Conservation (phyloP, 106 monocot genomes). For the Dendrobium chrysotoxum region DNA sequence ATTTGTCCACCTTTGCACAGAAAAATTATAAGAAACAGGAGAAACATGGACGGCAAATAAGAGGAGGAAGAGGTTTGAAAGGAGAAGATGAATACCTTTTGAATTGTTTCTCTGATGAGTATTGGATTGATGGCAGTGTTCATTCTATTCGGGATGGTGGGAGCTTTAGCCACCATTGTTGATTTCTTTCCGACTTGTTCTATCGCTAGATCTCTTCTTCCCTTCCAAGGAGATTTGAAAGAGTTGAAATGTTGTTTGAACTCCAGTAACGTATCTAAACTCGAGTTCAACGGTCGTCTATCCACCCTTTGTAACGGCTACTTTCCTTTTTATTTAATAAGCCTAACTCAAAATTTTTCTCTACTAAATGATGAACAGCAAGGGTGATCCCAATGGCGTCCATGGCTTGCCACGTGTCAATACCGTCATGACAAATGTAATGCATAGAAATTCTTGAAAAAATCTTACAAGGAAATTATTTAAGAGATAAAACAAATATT, state of each 20-base stretch:
- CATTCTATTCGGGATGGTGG: conserved; percentile 46
- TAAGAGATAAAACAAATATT: too few species aligned
- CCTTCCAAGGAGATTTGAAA: background rate
- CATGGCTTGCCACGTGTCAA: too few species aligned
- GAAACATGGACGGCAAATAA: background rate
- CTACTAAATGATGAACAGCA: too few species aligned
- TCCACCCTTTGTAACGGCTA: background rate
- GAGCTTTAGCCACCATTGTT: conserved; percentile 76
- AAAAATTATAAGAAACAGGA: background rate
- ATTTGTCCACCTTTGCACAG: conserved; percentile 59
- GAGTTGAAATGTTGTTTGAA: background rate
- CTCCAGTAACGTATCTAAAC: background rate
- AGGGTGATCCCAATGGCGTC: too few species aligned
- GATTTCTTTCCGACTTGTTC: background rate
- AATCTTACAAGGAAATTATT: too few species aligned
- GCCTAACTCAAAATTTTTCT: too few species aligned
- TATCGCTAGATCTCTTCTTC: background rate
- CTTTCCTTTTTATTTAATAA: background rate
- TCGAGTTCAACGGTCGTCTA: background rate
- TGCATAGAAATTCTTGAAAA: too few species aligned
- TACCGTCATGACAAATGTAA: too few species aligned
- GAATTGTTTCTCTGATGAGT: conserved; percentile 63
- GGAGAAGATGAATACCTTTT: conserved; percentile 38
- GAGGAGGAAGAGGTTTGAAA: background rate
- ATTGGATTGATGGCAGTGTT: conserved; percentile 43